Conservation (phyloP, 2,329 filamentous ascomycete species). For the Fonsecaea erecta region DNA sequence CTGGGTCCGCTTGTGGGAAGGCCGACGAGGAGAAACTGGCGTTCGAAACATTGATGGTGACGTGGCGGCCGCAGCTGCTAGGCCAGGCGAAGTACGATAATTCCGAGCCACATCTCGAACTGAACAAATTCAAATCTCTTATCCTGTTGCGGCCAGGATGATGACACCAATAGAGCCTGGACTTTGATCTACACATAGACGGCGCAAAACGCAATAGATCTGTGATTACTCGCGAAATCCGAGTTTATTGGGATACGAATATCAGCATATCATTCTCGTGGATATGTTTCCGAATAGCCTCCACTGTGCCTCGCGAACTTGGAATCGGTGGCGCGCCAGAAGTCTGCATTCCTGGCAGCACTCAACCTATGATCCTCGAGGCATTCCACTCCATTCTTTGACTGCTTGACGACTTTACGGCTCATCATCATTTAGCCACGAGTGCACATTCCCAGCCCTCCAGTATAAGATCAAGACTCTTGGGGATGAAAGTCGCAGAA, state of each 20-base stretch:
- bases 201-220: background rate
- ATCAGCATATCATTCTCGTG: background rate
- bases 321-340: background rate
- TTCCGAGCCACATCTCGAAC: background rate
- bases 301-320: background rate
- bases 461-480: background rate
- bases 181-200: background rate
- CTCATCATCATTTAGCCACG: background rate
- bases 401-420: background rate
- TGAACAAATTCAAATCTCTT: background rate
- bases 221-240: background rate
- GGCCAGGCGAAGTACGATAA: slow-evolving; percentile 41
- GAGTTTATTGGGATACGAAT: background rate
- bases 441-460: background rate
- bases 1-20: slow-evolving; percentile 85
- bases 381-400: background rate
- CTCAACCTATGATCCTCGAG: background rate
- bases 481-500: background rate
- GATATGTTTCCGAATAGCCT: background rate
- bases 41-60: slow-evolving; percentile 64
- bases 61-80: slow-evolving; percentile 58
- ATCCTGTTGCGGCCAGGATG: background rate
- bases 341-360: background rate
- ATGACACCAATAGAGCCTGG: background rate
- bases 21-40: slow-evolving; percentile 51